phyloP scores from a whole-genome alignment of 352 stramenopile species.

The Achlya hypogyna region DNA sequence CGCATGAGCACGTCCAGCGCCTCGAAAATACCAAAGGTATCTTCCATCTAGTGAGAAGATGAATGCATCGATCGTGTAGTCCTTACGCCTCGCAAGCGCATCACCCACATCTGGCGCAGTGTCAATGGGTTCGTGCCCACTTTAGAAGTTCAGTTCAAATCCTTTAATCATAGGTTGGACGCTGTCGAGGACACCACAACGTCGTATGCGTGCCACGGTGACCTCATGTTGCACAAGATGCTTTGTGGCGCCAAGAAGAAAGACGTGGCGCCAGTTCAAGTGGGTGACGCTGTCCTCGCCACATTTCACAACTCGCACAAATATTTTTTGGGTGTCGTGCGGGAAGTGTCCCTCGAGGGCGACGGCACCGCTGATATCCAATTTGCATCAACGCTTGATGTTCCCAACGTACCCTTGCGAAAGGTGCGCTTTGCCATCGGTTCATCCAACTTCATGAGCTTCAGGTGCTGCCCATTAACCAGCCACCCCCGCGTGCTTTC shows the following conservation, averaged over 20 bases:
- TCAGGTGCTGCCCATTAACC: not conserved
- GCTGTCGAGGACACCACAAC: not conserved
- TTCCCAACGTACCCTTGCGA: not conserved
- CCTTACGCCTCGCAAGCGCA: not conserved
- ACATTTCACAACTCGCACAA: not conserved
- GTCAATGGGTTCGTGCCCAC: not conserved
- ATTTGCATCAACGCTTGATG: slow-evolving; percentile 6
- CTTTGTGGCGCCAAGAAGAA: not conserved
- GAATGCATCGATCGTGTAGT: not conserved
- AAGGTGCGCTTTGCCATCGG: not conserved
- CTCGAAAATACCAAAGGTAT: not conserved
- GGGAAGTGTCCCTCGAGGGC: not conserved
- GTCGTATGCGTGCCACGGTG: not conserved
- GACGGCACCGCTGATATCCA: not conserved
- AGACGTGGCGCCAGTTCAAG: not conserved
- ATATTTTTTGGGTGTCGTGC: slow-evolving; percentile 11
- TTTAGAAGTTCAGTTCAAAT: not conserved
- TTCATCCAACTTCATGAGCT: not conserved
- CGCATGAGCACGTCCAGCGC: not conserved
- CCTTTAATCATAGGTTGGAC: not conserved
- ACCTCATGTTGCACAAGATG: not conserved
- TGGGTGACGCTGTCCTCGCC: slow-evolving; percentile 4
- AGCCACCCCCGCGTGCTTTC: not conserved
- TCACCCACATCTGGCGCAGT: slow-evolving; percentile 4
- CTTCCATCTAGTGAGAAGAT: not conserved